Base-by-base conservation (phyloP, 768 basidiomycete genomes). In the Boletus reticuloceps region DNA sequence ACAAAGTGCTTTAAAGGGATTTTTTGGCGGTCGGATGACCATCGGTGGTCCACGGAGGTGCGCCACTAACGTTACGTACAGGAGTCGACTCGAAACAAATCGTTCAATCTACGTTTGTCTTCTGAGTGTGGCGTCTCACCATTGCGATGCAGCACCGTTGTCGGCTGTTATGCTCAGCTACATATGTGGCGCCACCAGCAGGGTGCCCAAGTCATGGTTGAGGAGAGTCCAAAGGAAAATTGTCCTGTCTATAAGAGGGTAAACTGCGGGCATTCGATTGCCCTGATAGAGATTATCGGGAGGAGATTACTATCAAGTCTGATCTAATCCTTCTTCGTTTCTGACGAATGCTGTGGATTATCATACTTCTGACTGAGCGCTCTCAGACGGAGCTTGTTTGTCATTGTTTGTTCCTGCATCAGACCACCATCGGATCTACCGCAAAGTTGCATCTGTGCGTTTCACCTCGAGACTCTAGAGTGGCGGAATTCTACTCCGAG, bases 11-110 rank as follows among this genome's bases (percentile, higher is more conserved):
- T 25, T 10, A 8, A 45, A 50, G 16, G 43, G 42, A 38, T 45
- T 20, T 32, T 19, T 44, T n/a, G 25, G 13, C 31, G 39, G 42
- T 20, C 19, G 31, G 17, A 40, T 42, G 38, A 43, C n/a, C 51
- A 55, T 27, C 3, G 27, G 27, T 27, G 27, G 44, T 52, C 56
- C 22, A 64, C 58, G 58, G 56, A 62, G 56, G 45, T 50, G 51
- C 40, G 62, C 57, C 62, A 62, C 56, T n/a, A 14, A 31, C n/a
- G 36, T 64, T 67, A 67, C 65, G 58, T 64, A 57, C 13, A 46
- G 19, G 39, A 42, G 34, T 49, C 31, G 17, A 32, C 37, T 54
- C 41, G 54, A 60, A 45, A 53, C 58, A 43, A 51, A 40, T 38
- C 39, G 51, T 22, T 45, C 38, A 20, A 10, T 14, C 34, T 47